phyloP scores from a whole-genome alignment of 2,329 filamentous ascomycete species.

The Exophiala spinifera region DNA sequence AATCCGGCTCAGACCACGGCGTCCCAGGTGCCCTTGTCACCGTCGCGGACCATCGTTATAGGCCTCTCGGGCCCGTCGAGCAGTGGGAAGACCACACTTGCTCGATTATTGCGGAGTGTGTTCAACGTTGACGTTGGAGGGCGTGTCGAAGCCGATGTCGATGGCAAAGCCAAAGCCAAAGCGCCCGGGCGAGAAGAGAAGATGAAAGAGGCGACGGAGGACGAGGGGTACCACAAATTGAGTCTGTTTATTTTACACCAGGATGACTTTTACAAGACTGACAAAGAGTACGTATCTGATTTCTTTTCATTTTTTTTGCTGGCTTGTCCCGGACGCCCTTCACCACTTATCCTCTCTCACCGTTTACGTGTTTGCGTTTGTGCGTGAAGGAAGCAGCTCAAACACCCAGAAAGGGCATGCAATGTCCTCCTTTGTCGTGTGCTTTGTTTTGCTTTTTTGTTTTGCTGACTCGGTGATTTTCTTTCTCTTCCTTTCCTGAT shows the following conservation, averaged over 20 bases:
- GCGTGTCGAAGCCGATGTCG: too few species aligned
- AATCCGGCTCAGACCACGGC: not conserved
- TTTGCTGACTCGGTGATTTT: too few species aligned
- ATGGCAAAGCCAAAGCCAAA: too few species aligned
- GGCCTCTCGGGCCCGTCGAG: constrained; percentile 87
- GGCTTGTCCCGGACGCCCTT: too few species aligned
- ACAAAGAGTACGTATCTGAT: constrained; percentile 56
- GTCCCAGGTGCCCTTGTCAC: not conserved
- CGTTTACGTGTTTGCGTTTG: too few species aligned
- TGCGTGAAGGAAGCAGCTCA: too few species aligned
- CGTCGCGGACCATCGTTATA: constrained; percentile 56
- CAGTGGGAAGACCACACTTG: constrained; percentile 91
- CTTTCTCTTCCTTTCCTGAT: not conserved
- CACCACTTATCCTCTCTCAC: not conserved
- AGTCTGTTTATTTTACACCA: constrained; percentile 76
- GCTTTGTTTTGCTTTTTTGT: not conserved
- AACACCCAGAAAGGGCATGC: too few species aligned
- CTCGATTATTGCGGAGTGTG: constrained; percentile 76
- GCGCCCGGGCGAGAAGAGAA: too few species aligned
- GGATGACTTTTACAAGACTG: constrained; percentile 90
- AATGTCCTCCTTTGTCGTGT: not conserved
- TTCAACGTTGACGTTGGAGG: constrained; percentile 52
- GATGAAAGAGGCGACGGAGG: too few species aligned
- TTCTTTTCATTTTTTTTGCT: too few species aligned
- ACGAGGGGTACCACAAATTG: not conserved